Conservation (phyloP, 2,329 filamentous ascomycete genomes). For the Cytospora piceicola region DNA sequence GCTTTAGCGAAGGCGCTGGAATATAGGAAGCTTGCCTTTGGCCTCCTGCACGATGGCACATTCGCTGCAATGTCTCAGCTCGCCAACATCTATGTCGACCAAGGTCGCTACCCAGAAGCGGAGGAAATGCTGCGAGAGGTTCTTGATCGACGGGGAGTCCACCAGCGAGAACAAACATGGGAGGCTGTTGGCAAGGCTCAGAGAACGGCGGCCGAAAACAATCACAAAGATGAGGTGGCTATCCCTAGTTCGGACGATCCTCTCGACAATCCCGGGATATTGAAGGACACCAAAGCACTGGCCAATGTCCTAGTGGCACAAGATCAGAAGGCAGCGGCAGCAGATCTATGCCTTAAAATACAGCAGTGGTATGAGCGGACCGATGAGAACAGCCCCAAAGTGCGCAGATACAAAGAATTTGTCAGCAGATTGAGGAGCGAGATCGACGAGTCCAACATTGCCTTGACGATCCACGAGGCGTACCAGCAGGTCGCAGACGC, state of each 20-base stretch:
- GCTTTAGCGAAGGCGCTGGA: background rate
- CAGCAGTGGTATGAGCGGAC: background rate
- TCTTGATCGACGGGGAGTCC: slow-evolving; percentile 12
- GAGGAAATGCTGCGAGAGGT: slow-evolving; percentile 8
- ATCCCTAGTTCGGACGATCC: background rate
- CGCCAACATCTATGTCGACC: background rate
- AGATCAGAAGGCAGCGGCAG: background rate
- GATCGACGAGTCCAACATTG: background rate
- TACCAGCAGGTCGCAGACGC: background rate
- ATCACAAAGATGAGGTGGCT: background rate
- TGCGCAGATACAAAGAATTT: background rate
- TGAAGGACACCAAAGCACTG: background rate
- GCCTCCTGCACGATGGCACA: background rate
- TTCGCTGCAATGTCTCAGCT: background rate
- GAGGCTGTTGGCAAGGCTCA: background rate
- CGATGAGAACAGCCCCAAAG: background rate
- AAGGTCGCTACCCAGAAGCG: background rate
- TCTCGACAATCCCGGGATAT: background rate
- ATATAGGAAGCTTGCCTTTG: slow-evolving; percentile 6
- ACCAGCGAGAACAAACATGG: background rate
- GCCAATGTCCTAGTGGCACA: background rate
- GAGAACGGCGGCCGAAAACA: background rate
- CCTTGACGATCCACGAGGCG: slow-evolving; percentile 10
- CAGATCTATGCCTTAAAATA: background rate
- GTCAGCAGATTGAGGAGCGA: background rate